Evolutionary conservation across 768 basidiomycete genomes (phyloP).

Genomic region (Suillus fuscotomentosus): DNA sequence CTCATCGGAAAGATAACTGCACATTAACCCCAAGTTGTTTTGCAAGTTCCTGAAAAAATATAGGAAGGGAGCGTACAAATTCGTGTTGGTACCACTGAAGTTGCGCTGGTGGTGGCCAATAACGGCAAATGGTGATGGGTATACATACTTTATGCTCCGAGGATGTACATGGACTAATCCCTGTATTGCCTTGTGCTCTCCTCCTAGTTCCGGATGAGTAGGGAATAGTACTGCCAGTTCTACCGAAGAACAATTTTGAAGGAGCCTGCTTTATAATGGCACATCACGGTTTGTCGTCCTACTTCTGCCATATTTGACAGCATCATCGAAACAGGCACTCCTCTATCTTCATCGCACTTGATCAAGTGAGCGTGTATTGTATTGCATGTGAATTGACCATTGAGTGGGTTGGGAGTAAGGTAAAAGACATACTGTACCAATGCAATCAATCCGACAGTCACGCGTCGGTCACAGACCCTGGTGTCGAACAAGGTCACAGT

Average conservation of each 20-base stretch:
- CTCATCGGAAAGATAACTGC: not conserved
- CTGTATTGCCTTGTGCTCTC: not conserved
- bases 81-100: not conserved
- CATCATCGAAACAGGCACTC: not conserved
- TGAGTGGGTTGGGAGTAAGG: not conserved
- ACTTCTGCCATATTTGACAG: not conserved
- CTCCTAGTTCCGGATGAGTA: not conserved
- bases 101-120: not conserved
- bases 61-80: not conserved
- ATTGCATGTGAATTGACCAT: not conserved
- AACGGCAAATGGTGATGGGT: not conserved
- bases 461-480: too few relatives aligned
- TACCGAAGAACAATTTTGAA: not conserved
- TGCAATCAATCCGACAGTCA: too few relatives aligned
- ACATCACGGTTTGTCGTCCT: not conserved
- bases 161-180: not conserved
- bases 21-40: not conserved
- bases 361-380: not conserved
- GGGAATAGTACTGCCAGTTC: not conserved
- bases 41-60: not conserved
- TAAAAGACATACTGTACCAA: not conserved
- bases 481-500: too few relatives aligned
- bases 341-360: not conserved
- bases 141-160: not conserved
- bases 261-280: not conserved